These are phyloP conservation scores for Ustilago crameri DNA, from an alignment of 1,284 basidiomycete genomes.

Conservation along the genomic window DNA sequence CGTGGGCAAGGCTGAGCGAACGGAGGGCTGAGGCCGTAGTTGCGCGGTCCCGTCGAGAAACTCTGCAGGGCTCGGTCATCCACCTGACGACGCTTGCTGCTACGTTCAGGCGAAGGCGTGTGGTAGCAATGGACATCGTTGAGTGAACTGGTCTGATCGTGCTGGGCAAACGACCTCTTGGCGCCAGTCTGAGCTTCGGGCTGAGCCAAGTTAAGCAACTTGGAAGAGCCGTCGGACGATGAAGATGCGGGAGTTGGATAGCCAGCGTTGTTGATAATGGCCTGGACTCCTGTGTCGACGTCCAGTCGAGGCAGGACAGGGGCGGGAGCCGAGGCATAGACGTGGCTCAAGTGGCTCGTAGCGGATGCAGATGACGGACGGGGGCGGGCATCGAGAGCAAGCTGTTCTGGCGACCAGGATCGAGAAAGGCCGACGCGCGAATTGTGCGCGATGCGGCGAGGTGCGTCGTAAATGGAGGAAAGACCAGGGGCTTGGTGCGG, in stretches of 20 bases:
- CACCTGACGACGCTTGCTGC: constrained; percentile 34
- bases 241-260: constrained; percentile 33
- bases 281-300: constrained; percentile 24
- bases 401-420: constrained; percentile 43
- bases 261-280: constrained; percentile 33
- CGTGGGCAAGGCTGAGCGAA: constrained; percentile 47
- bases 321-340: constrained; percentile 30
- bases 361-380: constrained; percentile 33
- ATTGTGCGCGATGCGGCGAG: constrained; percentile 49
- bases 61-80: constrained; percentile 23
- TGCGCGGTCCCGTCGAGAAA: constrained; percentile 22
- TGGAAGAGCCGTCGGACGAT: constrained; percentile 20
- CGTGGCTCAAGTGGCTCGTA: constrained; percentile 40
- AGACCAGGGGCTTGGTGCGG: constrained; percentile 26
- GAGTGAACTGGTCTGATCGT: constrained; percentile 33
- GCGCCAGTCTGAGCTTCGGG: constrained; percentile 8
- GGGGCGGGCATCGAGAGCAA: constrained; percentile 25
- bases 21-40: constrained; percentile 43
- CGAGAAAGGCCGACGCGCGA: constrained; percentile 35
- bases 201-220: constrained; percentile 8
- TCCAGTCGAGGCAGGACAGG: constrained; percentile 23
- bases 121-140: constrained; percentile 25
- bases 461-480: constrained; percentile 24
- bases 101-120: constrained; percentile 41
- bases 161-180: constrained; percentile 38